Evolutionary conservation across 371 early-diverging fungal genomes (phyloP).

Genomic region (Mortierella sp.): DNA sequence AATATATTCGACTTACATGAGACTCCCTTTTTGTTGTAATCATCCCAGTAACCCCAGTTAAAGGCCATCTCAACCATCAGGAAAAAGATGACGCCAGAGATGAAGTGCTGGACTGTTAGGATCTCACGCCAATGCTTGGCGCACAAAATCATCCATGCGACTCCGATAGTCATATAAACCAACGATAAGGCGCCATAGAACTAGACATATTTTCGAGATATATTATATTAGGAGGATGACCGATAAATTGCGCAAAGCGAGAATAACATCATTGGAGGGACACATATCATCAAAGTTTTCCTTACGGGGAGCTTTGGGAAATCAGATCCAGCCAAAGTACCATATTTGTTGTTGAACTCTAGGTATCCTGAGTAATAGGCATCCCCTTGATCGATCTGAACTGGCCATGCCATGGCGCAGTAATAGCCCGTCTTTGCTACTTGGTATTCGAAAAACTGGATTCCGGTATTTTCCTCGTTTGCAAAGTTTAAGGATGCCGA

Average conservation of each 20-base stretch:
- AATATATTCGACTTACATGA: conserved; percentile 59
- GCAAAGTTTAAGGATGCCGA: conserved; percentile 44
- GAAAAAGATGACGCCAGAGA: conserved; percentile 86
- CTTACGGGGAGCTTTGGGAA: conserved; percentile 87
- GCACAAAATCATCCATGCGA: conserved; percentile 82
- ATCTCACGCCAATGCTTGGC: conserved; percentile 89
- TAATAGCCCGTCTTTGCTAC: conserved; percentile 79
- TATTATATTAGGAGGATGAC: neutral
- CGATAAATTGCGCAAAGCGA: neutral
- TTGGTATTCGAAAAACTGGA: conserved; percentile 60
- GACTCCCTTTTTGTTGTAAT: conserved; percentile 78
- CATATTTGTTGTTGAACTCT: conserved; percentile 84
- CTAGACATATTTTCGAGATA: conserved; percentile 22
- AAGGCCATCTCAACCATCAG: conserved; percentile 91
- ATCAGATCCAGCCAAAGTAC: conserved; percentile 85
- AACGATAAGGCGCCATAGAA: conserved; percentile 80
- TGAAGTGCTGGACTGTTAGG: conserved; percentile 89
- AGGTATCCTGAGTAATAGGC: conserved; percentile 69
- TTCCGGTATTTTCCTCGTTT: conserved; percentile 18
- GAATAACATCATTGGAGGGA: neutral
- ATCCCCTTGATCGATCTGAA: conserved; percentile 17
- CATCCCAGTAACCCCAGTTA: conserved; percentile 88
- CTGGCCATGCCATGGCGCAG: conserved; percentile 65
- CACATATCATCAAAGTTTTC: conserved; percentile 5
- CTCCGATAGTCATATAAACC: conserved; percentile 78